These are phyloP conservation scores for Ganoderma multipileum DNA, from an alignment of 1,284 basidiomycete species.

Conservation along the genomic window DNA sequence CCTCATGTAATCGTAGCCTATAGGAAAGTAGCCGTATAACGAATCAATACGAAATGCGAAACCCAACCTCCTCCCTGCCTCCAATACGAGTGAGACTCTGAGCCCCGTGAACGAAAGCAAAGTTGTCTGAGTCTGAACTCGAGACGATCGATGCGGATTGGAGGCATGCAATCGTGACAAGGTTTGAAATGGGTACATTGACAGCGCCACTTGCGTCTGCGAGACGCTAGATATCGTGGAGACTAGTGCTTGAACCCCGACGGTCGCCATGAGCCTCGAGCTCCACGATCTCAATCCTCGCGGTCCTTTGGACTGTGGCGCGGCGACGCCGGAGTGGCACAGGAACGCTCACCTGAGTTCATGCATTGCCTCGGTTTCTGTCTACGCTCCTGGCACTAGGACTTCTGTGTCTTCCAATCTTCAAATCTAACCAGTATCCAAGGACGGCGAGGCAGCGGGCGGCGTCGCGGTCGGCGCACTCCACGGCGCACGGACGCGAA, in stretches of 20 bases:
- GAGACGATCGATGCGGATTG: neutral
- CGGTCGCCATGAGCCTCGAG: slow-evolving; percentile 5
- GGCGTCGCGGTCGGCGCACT: neutral
- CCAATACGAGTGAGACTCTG: neutral
- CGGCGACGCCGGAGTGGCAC: slow-evolving; percentile 23
- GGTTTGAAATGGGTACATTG: slow-evolving; percentile 4
- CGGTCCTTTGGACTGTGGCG: neutral
- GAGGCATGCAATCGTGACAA: neutral
- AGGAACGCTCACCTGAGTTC: slow-evolving; percentile 3
- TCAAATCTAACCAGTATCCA: neutral
- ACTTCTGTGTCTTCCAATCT: neutral
- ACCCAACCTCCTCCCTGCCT: neutral
- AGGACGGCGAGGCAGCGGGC: neutral
- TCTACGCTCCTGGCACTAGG: neutral
- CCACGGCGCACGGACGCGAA: neutral
- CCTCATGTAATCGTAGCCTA: slow-evolving; percentile 38
- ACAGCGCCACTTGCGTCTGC: slow-evolving; percentile 21
- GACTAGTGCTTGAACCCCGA: neutral
- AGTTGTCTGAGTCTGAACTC: neutral
- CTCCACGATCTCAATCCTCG: slow-evolving; percentile 1
- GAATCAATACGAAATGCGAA: slow-evolving; percentile 34
- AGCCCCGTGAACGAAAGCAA: too few relatives aligned
- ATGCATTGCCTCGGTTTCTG: neutral
- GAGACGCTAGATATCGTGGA: neutral
- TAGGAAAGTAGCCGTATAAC: slow-evolving; percentile 35